A percentile compares a stretch with the other conserved stretches of the same genome.
Evolutionary conservation across 495 filamentous ascomycete species (phyloP).

Genomic region (Penicillium paxilli): DNA sequence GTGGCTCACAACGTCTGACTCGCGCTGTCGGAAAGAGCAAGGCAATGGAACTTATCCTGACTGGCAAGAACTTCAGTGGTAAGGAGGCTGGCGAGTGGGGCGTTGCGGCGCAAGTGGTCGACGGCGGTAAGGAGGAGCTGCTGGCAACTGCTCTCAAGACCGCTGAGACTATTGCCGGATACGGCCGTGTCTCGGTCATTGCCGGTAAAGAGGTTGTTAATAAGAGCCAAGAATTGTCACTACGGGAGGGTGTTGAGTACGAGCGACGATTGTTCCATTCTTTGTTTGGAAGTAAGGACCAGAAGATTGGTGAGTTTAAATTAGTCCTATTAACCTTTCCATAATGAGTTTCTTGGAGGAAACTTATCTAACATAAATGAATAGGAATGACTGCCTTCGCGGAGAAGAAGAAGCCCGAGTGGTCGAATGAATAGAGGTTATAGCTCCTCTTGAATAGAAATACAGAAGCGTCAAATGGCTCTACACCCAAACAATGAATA

Average conservation of each 20-base stretch:
- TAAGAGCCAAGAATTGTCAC: conserved; percentile 84
- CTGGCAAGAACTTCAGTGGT: conserved; percentile 77
- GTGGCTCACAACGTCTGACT: conserved; percentile 87
- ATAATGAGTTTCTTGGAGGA: neutral
- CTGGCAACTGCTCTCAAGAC: conserved; percentile 76
- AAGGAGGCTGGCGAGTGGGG: conserved; percentile 88
- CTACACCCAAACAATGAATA: neutral
- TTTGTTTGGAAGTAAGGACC: conserved; percentile 89
- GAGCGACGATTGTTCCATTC: conserved; percentile 91
- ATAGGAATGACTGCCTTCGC: conserved; percentile 89
- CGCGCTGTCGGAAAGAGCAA: conserved; percentile 81
- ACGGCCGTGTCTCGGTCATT: conserved; percentile 75
- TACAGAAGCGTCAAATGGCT: neutral
- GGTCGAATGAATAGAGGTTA: conserved; percentile 71
- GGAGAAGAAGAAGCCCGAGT: conserved; percentile 91
- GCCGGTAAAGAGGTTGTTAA: conserved; percentile 98
- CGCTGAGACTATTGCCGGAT: conserved; percentile 84
- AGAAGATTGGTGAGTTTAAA: conserved; percentile 83
- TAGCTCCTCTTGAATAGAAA: neutral
- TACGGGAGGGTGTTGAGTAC: conserved; percentile 90
- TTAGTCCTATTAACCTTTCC: too few relatives aligned
- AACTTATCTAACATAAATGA: conserved; percentile 15
- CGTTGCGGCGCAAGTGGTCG: conserved; percentile 78
- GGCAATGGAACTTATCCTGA: conserved; percentile 94
- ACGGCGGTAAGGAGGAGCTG: conserved; percentile 72